phyloP scores from a whole-genome alignment of 2,329 filamentous ascomycete genomes.

The Penicillium sp. region DNA sequence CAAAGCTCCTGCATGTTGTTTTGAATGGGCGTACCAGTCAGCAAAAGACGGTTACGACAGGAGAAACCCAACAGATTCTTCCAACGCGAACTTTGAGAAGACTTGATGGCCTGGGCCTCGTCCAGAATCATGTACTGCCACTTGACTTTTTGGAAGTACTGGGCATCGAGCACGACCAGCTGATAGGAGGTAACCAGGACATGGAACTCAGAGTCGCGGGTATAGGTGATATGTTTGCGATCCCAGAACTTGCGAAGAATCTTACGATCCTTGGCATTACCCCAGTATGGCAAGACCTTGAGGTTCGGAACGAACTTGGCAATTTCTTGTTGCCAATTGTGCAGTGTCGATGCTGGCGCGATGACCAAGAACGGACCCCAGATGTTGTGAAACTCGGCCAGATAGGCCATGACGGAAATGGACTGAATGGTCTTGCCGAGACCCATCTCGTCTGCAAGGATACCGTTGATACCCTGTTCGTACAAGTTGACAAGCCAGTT shows the following conservation, averaged over 20 bases:
- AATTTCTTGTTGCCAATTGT: conserved; percentile 99
- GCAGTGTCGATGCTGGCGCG: conserved; percentile 90
- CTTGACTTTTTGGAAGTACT: conserved; percentile 98
- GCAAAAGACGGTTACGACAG: conserved; percentile 88
- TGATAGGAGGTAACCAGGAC: conserved; percentile 97
- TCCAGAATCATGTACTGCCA: conserved; percentile 99
- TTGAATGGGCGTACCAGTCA: conserved; percentile 97
- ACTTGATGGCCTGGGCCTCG: conserved; percentile 98
- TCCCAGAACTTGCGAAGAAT: conserved; percentile 99
- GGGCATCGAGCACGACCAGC: conserved; percentile 91
- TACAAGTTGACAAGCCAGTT: conserved; percentile 99
- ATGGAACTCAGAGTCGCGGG: conserved; percentile 90
- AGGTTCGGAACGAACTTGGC: conserved; percentile 90
- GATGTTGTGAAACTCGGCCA: conserved; percentile 95
- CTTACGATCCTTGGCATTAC: conserved; percentile 90
- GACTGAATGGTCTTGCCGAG: conserved; percentile 98
- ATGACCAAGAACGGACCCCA: conserved; percentile 98
- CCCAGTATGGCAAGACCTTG: conserved; percentile 98
- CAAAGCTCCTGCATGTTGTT: conserved; percentile 99
- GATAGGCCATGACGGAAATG: conserved; percentile 98
- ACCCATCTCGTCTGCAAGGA: conserved; percentile 98
- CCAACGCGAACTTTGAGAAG: conserved; percentile 93
- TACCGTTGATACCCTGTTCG: conserved; percentile 99
- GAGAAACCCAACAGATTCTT: conserved; percentile 93
- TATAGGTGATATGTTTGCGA: conserved; percentile 95